A percentile compares a stretch with the other conserved stretches of the same genome.
Conservation (phyloP, 1,284 basidiomycete species). For the Nidula niveotomentosa region DNA sequence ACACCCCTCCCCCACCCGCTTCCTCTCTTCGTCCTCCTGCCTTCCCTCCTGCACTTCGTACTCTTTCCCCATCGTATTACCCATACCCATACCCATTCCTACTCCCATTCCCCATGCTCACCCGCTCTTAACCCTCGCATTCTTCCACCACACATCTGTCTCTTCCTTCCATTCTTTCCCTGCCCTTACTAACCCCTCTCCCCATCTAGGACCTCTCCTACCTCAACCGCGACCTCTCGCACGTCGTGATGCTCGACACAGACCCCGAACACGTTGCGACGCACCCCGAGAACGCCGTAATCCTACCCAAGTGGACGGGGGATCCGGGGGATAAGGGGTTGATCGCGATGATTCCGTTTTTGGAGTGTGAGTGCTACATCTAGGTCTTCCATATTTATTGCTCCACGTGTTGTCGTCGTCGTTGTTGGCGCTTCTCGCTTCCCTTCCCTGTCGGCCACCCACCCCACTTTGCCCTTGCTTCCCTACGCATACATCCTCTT, state of each 20-base stretch:
- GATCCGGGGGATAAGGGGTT: slow-evolving; percentile 79
- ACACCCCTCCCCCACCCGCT: too few relatives aligned
- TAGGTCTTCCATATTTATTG: too few relatives aligned
- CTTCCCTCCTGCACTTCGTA: too few relatives aligned
- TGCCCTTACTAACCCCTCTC: background rate
- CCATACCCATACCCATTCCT: background rate
- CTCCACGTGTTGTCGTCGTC: too few relatives aligned
- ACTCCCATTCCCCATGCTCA: background rate
- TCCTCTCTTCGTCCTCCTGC: too few relatives aligned
- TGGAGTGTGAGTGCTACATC: slow-evolving; percentile 72
- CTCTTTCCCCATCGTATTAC: too few relatives aligned
- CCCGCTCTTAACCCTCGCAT: too few relatives aligned
- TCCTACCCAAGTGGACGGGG: slow-evolving; percentile 89
- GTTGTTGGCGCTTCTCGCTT: too few relatives aligned
- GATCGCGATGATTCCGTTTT: slow-evolving; percentile 92
- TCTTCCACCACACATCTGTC: too few relatives aligned
- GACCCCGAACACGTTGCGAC: slow-evolving; percentile 74
- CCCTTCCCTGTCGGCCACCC: too few relatives aligned
- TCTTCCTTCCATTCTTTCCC: too few relatives aligned
- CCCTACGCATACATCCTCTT: background rate
- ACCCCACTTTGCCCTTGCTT: background rate
- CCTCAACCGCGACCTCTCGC: slow-evolving; percentile 91
- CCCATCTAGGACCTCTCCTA: slow-evolving; percentile 77
- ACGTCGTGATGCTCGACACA: slow-evolving; percentile 90
- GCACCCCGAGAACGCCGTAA: slow-evolving; percentile 90